Conservation (phyloP, 2,329 filamentous ascomycete species). For the Thielaviopsis musarum region DNA sequence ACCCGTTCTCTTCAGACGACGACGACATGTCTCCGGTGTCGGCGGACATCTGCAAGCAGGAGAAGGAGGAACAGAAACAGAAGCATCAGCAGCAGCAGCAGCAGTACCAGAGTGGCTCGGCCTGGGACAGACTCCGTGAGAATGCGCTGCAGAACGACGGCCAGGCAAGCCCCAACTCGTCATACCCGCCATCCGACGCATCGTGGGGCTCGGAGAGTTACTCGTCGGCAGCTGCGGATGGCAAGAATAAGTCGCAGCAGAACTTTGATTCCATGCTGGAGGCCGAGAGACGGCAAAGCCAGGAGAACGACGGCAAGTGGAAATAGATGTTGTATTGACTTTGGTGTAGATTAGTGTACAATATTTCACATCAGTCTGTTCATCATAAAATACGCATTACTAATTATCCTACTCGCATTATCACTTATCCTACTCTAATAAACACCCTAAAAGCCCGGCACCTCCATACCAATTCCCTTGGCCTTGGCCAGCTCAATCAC, state of each 20-base stretch:
- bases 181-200: not conserved
- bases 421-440: not conserved
- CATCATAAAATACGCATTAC: not conserved
- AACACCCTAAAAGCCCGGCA: slow-evolving; percentile 31
- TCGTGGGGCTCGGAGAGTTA: not conserved
- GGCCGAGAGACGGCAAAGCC: slow-evolving; percentile 22
- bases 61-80: slow-evolving; percentile 2
- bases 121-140: slow-evolving; percentile 9
- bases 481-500: slow-evolving; percentile 37
- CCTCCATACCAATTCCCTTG: slow-evolving; percentile 35
- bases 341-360: not conserved
- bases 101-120: not conserved
- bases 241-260: slow-evolving; percentile 22
- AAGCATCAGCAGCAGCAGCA: not conserved
- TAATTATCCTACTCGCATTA: slow-evolving; percentile 1
- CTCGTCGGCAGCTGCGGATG: not conserved
- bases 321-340: slow-evolving; percentile 9
- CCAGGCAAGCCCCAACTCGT: not conserved
- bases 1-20: slow-evolving; percentile 8
- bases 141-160: not conserved
- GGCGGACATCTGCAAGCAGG: slow-evolving; percentile 10
- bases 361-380: not conserved
- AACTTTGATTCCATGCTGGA: slow-evolving; percentile 35
- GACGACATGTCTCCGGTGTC: slow-evolving; percentile 10
- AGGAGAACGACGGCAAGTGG: slow-evolving; percentile 23